These are phyloP conservation scores for Dactylellina haptotyla DNA, from an alignment of 2,329 filamentous ascomycete species.

Conservation along the genomic window DNA sequence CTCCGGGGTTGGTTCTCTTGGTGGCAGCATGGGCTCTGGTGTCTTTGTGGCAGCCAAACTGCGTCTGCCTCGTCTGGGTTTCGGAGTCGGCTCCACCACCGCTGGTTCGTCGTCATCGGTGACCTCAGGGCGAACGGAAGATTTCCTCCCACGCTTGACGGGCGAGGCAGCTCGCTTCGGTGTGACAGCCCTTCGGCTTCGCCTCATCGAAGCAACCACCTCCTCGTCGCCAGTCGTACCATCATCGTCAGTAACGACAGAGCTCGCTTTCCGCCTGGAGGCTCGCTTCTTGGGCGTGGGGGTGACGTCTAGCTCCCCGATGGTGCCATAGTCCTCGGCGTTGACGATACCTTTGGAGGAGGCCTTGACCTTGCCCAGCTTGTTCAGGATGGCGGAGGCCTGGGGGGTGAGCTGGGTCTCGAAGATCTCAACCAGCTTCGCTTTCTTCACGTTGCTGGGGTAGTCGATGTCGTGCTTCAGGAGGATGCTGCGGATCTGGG, in stretches of 20 bases:
- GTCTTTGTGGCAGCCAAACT: slow-evolving; percentile 59
- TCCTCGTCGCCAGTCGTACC: slow-evolving; percentile 50
- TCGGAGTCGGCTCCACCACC: slow-evolving; percentile 37
- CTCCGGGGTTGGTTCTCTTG: slow-evolving; percentile 47
- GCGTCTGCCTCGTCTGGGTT: slow-evolving; percentile 30
- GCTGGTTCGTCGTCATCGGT: slow-evolving; percentile 28
- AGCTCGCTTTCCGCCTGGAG: slow-evolving; percentile 71
- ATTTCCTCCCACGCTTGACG: slow-evolving; percentile 46
- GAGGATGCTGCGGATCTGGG: slow-evolving; percentile 87
- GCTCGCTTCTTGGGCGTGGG: slow-evolving; percentile 55
- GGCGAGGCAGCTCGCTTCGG: slow-evolving; percentile 57
- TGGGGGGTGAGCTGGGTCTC: slow-evolving; percentile 80
- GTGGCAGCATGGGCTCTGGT: slow-evolving; percentile 45
- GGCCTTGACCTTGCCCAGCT: slow-evolving; percentile 80
- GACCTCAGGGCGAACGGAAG: slow-evolving; percentile 33
- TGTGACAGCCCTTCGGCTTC: slow-evolving; percentile 48
- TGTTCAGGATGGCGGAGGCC: slow-evolving; percentile 77
- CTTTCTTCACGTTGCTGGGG: slow-evolving; percentile 85
- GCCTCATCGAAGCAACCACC: slow-evolving; percentile 17
- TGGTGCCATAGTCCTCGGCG: slow-evolving; percentile 64
- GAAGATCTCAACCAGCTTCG: slow-evolving; percentile 85
- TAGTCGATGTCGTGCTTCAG: slow-evolving; percentile 88
- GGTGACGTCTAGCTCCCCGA: slow-evolving; percentile 49
- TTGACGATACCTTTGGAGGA: slow-evolving; percentile 86
- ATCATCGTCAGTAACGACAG: slow-evolving; percentile 71